A percentile compares a stretch with the other conserved stretches of the same genome.
Conservation (phyloP, 2,329 filamentous ascomycete species). For the Trichoderma sp. region DNA sequence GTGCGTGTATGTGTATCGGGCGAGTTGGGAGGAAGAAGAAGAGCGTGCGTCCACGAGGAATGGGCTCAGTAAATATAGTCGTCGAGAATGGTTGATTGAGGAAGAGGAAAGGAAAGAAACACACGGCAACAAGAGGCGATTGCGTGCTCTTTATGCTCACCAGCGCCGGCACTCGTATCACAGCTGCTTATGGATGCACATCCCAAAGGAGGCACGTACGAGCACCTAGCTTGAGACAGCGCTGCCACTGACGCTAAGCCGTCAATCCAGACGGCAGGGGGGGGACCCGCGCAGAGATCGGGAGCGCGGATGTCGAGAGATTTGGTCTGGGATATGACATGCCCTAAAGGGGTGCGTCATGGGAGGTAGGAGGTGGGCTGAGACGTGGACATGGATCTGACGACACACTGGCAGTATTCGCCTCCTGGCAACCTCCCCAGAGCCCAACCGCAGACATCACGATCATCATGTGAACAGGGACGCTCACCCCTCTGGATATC, state of each 20-base stretch:
- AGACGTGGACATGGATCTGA: constrained; percentile 25
- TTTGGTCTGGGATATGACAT: constrained; percentile 1
- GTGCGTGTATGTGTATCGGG: background rate
- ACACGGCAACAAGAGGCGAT: constrained; percentile 32
- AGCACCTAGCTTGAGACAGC: constrained; percentile 9
- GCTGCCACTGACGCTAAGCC: constrained; percentile 18
- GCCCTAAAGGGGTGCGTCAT: constrained; percentile 8
- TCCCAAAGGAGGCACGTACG: constrained; percentile 16
- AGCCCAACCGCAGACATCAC: constrained; percentile 6
- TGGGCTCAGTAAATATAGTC: constrained; percentile 12
- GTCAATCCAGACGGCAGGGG: constrained; percentile 9
- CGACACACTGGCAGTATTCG: constrained; percentile 22
- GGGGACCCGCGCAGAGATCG: constrained; percentile 26
- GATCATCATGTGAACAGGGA: constrained; percentile 18
- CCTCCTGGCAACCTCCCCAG: constrained; percentile 16
- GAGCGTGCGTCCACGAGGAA: background rate
- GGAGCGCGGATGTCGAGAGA: constrained; percentile 19
- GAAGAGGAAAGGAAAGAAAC: constrained; percentile 21
- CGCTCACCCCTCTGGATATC: constrained; percentile 1
- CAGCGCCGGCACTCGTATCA: constrained; percentile 17
- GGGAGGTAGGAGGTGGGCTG: constrained; percentile 23
- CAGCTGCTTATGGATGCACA: background rate
- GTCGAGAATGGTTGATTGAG: constrained; percentile 13
- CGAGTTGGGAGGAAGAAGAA: background rate
- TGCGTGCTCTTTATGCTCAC: constrained; percentile 37